Percentiles rank a stretch among this genome's conserved stretches.
Conservation (phyloP, 2,329 filamentous ascomycete species). For the Aspergillus novoparasiticus region DNA sequence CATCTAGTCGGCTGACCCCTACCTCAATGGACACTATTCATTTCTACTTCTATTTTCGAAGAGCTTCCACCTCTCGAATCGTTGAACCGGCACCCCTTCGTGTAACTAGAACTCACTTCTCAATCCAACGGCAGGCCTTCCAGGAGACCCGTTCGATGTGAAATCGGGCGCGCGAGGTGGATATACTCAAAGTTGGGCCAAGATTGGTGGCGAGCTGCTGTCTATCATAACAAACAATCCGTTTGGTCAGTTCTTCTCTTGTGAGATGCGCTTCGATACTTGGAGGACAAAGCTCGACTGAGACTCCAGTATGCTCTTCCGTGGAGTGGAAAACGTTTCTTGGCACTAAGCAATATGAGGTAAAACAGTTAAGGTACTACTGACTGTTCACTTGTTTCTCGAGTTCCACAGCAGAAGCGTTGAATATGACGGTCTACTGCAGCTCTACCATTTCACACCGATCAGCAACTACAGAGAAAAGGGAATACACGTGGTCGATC, state of each 20-base stretch:
- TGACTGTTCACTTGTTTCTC: conserved; percentile 11
- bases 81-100: conserved; percentile 29
- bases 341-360: neutral
- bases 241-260: neutral
- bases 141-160: conserved; percentile 30
- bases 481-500: conserved; percentile 23
- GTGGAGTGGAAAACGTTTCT: neutral
- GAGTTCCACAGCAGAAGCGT: conserved; percentile 39
- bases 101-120: conserved; percentile 28
- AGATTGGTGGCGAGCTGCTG: conserved; percentile 19
- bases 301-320: neutral
- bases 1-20: neutral
- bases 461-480: neutral
- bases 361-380: conserved; percentile 8
- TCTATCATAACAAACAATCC: conserved; percentile 22
- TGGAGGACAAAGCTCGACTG: neutral
- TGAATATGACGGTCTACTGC: conserved; percentile 37
- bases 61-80: conserved; percentile 25
- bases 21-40: conserved; percentile 3
- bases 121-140: conserved; percentile 34
- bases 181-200: conserved; percentile 13
- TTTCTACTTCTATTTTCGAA: conserved; percentile 13
- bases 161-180: conserved; percentile 15
- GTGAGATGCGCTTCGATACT: neutral
- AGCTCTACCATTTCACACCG: conserved; percentile 18